These are phyloP conservation scores for Suillus tomentosus DNA, from an alignment of 768 basidiomycete genomes.

Conservation along the genomic window DNA sequence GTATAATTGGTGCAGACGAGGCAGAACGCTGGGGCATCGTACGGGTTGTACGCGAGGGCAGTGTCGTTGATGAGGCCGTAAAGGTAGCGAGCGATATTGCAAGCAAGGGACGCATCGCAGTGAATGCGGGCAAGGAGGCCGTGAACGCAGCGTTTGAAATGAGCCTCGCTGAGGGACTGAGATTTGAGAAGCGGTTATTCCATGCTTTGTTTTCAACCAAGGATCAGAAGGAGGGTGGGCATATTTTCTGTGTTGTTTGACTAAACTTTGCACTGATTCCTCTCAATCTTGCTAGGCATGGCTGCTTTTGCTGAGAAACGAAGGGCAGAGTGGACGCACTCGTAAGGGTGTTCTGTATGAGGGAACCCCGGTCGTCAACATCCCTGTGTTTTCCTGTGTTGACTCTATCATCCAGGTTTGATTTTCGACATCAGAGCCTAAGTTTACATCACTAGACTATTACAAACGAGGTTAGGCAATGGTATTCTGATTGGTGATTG, in stretches of 20 bases:
- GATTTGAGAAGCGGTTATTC: slow-evolving; percentile 89
- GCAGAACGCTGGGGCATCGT: slow-evolving; percentile 89
- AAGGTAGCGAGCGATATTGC: slow-evolving; percentile 78
- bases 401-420: not conserved
- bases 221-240: slow-evolving; percentile 92
- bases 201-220: slow-evolving; percentile 89
- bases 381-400: not conserved
- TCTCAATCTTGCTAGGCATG: slow-evolving; percentile 66
- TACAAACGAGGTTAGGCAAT: not conserved
- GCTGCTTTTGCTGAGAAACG: slow-evolving; percentile 92
- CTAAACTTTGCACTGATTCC: slow-evolving; percentile 11
- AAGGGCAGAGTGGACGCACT: slow-evolving; percentile 78
- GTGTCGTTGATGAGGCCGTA: slow-evolving; percentile 87
- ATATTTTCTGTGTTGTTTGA: not conserved
- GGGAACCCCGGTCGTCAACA: not conserved
- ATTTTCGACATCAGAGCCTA: not conserved
- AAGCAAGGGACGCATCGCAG: slow-evolving; percentile 78
- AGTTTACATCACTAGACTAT: not conserved
- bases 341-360: slow-evolving; percentile 17
- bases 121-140: slow-evolving; percentile 89
- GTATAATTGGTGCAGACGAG: slow-evolving; percentile 76
- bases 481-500: not conserved
- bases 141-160: slow-evolving; percentile 93
- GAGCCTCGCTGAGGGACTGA: slow-evolving; percentile 77
- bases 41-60: slow-evolving; percentile 72